These are phyloP conservation scores for Mucor plumbeus DNA, from an alignment of 371 early-diverging fungal genomes.

Conservation along the genomic window DNA sequence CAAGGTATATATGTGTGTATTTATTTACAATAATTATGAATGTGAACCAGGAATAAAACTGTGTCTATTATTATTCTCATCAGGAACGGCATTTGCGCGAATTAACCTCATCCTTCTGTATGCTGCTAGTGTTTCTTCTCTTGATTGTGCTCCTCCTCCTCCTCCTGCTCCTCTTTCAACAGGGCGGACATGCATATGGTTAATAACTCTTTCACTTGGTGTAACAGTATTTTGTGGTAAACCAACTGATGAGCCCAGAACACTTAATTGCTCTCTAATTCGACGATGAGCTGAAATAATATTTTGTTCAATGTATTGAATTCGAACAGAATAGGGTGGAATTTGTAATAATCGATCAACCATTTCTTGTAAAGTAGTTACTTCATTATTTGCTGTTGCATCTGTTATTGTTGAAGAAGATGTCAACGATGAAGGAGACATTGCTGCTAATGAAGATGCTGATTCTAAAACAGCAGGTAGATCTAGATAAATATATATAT, in stretches of 20 bases:
- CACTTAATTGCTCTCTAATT: slow-evolving; percentile 39
- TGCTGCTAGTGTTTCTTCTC: background rate
- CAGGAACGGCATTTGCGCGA: background rate
- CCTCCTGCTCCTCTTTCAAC: background rate
- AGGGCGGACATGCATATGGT: slow-evolving; percentile 8
- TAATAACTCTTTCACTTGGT: slow-evolving; percentile 7
- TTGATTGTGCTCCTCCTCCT: background rate
- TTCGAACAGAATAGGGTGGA: slow-evolving; percentile 41
- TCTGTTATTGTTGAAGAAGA: slow-evolving; percentile 12
- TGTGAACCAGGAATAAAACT: background rate
- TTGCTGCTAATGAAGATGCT: slow-evolving; percentile 23
- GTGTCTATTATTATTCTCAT: background rate
- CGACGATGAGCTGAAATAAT: slow-evolving; percentile 44
- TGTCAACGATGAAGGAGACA: slow-evolving; percentile 21
- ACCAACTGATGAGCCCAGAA: slow-evolving; percentile 16
- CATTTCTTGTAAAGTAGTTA: slow-evolving; percentile 22
- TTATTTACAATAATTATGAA: slow-evolving; percentile 1
- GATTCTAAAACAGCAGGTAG: slow-evolving; percentile 36
- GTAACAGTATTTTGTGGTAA: slow-evolving; percentile 3
- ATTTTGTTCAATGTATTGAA: slow-evolving; percentile 33
- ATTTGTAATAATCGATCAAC: slow-evolving; percentile 38
- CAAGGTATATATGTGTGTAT: background rate
- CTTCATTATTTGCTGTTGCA: slow-evolving; percentile 6
- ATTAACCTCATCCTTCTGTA: too few species aligned
- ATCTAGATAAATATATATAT: slow-evolving; percentile 16